These are phyloP conservation scores for Globisporangium viniferum DNA, from an alignment of 352 stramenopile genomes.

Conservation along the genomic window DNA sequence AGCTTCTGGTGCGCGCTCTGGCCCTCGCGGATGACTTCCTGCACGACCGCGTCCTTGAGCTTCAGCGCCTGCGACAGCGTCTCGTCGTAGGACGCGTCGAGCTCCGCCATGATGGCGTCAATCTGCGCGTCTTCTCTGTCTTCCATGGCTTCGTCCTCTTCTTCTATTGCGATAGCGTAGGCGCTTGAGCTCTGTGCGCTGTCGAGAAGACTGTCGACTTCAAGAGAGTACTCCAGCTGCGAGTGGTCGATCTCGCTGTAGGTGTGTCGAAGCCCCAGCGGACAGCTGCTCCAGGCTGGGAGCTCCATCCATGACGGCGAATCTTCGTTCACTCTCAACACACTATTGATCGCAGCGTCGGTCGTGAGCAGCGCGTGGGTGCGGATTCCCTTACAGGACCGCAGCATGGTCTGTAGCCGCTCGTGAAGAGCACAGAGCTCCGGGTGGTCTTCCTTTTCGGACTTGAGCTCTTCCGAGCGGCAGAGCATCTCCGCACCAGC, in stretches of 20 bases:
- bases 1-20: slow-evolving; percentile 41
- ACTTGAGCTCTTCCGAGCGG: slow-evolving; percentile 25
- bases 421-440: slow-evolving; percentile 23
- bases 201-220: slow-evolving; percentile 37
- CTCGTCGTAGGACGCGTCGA: slow-evolving; percentile 48
- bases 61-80: slow-evolving; percentile 29
- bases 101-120: slow-evolving; percentile 42
- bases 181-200: slow-evolving; percentile 17
- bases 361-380: slow-evolving; percentile 35
- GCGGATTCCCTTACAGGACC: slow-evolving; percentile 45
- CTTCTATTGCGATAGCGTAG: slow-evolving; percentile 32
- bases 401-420: slow-evolving; percentile 33
- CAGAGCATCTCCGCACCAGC: slow-evolving; percentile 57
- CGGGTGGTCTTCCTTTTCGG: background rate
- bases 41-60: slow-evolving; percentile 40
- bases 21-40: slow-evolving; percentile 46
- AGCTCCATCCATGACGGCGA: slow-evolving; percentile 33
- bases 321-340: slow-evolving; percentile 10
- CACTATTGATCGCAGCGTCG: slow-evolving; percentile 22
- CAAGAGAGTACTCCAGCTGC: slow-evolving; percentile 37
- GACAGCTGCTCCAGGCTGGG: slow-evolving; percentile 34
- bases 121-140: slow-evolving; percentile 36
- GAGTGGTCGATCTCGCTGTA: slow-evolving; percentile 23
- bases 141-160: slow-evolving; percentile 25
- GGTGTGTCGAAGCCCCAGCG: slow-evolving; percentile 41